Percentiles rank a stretch among this genome's conserved stretches.
These are phyloP conservation scores for Claviceps fusiformis DNA, from an alignment of 2,329 filamentous ascomycete species.

Conservation along the genomic window DNA sequence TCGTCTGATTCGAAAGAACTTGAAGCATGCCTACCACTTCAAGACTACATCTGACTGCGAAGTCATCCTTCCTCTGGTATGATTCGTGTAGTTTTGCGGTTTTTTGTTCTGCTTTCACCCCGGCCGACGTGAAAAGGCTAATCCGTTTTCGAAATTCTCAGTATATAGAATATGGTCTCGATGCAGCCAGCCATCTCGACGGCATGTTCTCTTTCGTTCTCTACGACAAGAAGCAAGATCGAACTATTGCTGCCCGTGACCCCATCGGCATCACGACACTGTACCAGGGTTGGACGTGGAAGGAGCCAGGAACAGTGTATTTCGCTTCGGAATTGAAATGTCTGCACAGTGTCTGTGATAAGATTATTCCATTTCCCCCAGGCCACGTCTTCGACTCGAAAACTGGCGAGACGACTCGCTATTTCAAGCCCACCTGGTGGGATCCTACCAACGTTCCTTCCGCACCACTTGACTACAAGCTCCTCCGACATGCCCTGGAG, in stretches of 20 bases:
- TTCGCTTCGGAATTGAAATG: slow-evolving; percentile 97
- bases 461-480: slow-evolving; percentile 69
- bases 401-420: slow-evolving; percentile 71
- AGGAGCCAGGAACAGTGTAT: slow-evolving; percentile 73
- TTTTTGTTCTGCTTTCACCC: neutral
- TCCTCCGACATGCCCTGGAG: slow-evolving; percentile 71
- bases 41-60: slow-evolving; percentile 98
- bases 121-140: neutral
- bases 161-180: slow-evolving; percentile 86
- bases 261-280: slow-evolving; percentile 96
- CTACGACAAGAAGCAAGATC: slow-evolving; percentile 89
- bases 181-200: slow-evolving; percentile 86
- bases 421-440: slow-evolving; percentile 90
- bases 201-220: slow-evolving; percentile 99
- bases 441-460: slow-evolving; percentile 67
- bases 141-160: slow-evolving; percentile 20
- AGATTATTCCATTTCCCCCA: slow-evolving; percentile 86
- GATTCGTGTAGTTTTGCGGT: slow-evolving; percentile 15
- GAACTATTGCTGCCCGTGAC: slow-evolving; percentile 85
- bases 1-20: slow-evolving; percentile 75
- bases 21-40: slow-evolving; percentile 82
- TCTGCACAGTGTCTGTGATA: slow-evolving; percentile 84
- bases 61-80: slow-evolving; percentile 91
- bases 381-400: slow-evolving; percentile 94
- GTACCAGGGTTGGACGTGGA: slow-evolving; percentile 84